Evolutionary conservation across 805 yeast genomes (phyloP).

Genomic region (Metschnikowia gelsemii): DNA sequence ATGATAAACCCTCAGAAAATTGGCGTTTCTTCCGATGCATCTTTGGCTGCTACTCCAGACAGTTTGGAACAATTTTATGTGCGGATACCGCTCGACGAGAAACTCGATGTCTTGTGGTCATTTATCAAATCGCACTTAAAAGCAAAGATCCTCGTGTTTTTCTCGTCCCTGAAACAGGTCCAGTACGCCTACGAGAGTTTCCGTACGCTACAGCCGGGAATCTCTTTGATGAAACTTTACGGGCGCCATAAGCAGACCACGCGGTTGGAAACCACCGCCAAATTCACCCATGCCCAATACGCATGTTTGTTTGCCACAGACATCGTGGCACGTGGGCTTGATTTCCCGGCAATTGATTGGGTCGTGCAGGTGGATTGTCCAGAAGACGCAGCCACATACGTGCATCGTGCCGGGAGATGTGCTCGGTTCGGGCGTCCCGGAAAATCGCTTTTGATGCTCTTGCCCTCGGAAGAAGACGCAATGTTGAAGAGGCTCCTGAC

Average conservation of each 20-base stretch:
- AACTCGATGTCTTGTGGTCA: conserved; percentile 82
- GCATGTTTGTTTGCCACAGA: conserved; percentile 88
- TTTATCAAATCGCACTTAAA: conserved; percentile 82
- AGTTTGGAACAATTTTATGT: conserved; percentile 82
- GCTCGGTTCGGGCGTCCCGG: conserved; percentile 88
- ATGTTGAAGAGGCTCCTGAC: conserved; percentile 62
- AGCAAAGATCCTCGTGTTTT: conserved; percentile 75
- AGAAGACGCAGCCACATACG: conserved; percentile 84
- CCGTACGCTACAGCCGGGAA: conserved; percentile 87
- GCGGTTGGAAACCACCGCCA: conserved; percentile 75
- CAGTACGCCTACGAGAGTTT: conserved; percentile 86
- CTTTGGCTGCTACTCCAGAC: conserved; percentile 74
- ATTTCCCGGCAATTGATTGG: conserved; percentile 93
- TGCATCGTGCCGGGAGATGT: conserved; percentile 87
- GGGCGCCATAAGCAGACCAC: conserved; percentile 92
- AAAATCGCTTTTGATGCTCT: conserved; percentile 74
- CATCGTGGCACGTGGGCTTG: conserved; percentile 88
- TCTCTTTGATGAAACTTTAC: conserved; percentile 78
- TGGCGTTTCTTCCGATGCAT: conserved; percentile 41
- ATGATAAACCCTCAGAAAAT: conserved; percentile 56
- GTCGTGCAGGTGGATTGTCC: conserved; percentile 92
- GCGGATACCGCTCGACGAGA: conserved; percentile 69
- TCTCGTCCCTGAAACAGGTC: conserved; percentile 86
- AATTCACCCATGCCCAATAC: conserved; percentile 73
- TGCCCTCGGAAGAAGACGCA: conserved; percentile 80